Conservation (phyloP, 139 green algal genomes). For the Chlamydomonas incerta region DNA sequence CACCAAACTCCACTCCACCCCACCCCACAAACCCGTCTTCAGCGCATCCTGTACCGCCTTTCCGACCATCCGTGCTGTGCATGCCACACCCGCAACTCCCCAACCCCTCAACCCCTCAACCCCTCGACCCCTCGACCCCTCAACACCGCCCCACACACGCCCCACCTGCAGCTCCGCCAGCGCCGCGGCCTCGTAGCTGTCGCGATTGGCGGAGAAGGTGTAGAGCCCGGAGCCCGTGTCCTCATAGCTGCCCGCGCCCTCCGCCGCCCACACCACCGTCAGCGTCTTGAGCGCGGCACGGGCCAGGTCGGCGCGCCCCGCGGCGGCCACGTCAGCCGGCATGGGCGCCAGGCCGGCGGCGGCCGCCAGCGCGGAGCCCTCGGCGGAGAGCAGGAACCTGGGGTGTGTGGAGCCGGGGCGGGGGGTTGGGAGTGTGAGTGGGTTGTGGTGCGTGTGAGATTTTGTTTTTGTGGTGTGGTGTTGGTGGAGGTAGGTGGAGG, state of each 20-base stretch:
- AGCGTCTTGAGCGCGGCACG: neutral
- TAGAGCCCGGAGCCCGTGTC: conserved; percentile 8
- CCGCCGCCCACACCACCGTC: conserved; percentile 8
- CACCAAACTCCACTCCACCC: too few relatives aligned
- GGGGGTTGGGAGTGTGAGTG: neutral
- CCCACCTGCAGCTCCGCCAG: neutral
- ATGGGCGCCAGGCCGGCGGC: conserved; percentile 12
- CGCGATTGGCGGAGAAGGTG: conserved; percentile 34
- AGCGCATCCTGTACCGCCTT: too few relatives aligned
- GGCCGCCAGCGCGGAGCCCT: neutral
- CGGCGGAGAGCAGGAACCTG: neutral
- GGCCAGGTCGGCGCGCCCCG: neutral
- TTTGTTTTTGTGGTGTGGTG: too few relatives aligned
- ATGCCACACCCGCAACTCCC: too few relatives aligned
- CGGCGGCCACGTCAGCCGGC: neutral
- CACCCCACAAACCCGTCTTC: too few relatives aligned
- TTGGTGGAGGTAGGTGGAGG: too few relatives aligned
- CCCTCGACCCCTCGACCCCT: too few relatives aligned
- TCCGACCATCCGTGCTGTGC: too few relatives aligned
- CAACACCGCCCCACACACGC: too few relatives aligned
- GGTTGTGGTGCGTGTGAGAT: too few relatives aligned
- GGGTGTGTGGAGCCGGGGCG: neutral
- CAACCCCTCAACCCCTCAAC: too few relatives aligned
- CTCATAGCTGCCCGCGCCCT: neutral
- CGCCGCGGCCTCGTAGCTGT: neutral